These are phyloP conservation scores for Malassezia furfur DNA, from an alignment of 1,284 basidiomycete species.

Conservation along the genomic window DNA sequence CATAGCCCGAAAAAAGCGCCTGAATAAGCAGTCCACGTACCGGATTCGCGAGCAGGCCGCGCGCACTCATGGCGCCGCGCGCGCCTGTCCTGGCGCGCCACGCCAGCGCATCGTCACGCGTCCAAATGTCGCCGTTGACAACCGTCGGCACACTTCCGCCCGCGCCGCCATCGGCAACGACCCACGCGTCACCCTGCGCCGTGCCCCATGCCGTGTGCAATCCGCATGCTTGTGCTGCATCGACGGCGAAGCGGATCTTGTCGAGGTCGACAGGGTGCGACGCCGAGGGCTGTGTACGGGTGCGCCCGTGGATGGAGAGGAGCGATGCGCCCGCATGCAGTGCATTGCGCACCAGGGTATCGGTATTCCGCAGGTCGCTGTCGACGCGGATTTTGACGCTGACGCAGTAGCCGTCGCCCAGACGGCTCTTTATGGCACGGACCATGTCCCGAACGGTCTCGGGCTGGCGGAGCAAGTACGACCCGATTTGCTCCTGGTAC, in stretches of 20 bases:
- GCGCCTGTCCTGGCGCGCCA: slow-evolving; percentile 53
- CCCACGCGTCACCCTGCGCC: slow-evolving; percentile 20
- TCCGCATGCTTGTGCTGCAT: slow-evolving; percentile 47
- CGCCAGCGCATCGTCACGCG: slow-evolving; percentile 50
- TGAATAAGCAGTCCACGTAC: slow-evolving; percentile 44
- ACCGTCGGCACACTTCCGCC: slow-evolving; percentile 54
- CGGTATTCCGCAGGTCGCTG: slow-evolving; percentile 52
- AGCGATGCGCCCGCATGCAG: slow-evolving; percentile 52
- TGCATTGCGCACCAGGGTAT: slow-evolving; percentile 53
- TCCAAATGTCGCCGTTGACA: slow-evolving; percentile 58
- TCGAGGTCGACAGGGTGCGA: slow-evolving; percentile 54
- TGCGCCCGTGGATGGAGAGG: slow-evolving; percentile 57
- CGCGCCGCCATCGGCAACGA: slow-evolving; percentile 28
- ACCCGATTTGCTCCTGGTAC: slow-evolving; percentile 55
- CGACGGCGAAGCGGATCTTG: slow-evolving; percentile 54
- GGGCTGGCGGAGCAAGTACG: slow-evolving; percentile 55
- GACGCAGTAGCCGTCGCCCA: slow-evolving; percentile 55
- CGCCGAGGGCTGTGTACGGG: slow-evolving; percentile 53
- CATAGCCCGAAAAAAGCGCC: slow-evolving; percentile 55
- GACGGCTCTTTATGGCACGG: slow-evolving; percentile 52
- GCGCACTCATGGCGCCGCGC: slow-evolving; percentile 56
- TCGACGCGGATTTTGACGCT: slow-evolving; percentile 58
- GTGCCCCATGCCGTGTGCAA: slow-evolving; percentile 26
- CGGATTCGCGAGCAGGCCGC: slow-evolving; percentile 57
- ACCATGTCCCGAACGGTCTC: slow-evolving; percentile 56